Evolutionary conservation across 208 protist genomes (phyloP), one percentile per base, ranked within the genome.

Genomic region (Leptomonas pyrrhocoris): DNA sequence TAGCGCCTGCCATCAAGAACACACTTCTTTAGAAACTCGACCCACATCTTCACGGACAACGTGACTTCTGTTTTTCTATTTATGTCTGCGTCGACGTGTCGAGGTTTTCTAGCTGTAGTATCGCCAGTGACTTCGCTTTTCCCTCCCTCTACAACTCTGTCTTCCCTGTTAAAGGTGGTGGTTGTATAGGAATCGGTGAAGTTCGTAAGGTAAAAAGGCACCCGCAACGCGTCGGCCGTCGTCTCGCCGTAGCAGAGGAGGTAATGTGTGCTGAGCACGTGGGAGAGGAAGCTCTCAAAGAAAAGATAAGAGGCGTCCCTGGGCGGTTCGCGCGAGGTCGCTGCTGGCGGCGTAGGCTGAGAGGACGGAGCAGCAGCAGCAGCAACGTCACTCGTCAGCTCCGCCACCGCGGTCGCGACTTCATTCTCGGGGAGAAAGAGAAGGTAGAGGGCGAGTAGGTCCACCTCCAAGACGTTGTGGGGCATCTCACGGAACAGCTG

Each of bases 211-310:
- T 81, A 81, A 25, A 19, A 15, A 15, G 75, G 75, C 43, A 77
- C 59, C 27, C 50, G 49, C 8, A n/a, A 19, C 50, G 49, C 42
- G 12, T 64, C 69, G 1, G 46, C 49, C 0, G 71, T 69, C 1
- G 71, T 69, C 40, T 68, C 58, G 25, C 75, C 75, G 19, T 69
- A 65, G 59, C 51, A 77, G 30, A 76, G 66, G 8, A 76, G 51
- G n/a, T 70, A 51, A 30, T 68, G 62, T 0, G 71, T 59, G 27
- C 40, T 64, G 34, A 68, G 62, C 27, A 69, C 16, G 30, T 76
- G 71, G 27, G 54, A 12, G 8, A 76, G 62, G 25, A 50, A 69
- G 60, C 68, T 74, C 4, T 30, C 27, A 23, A 49, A 31, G 54
- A 38, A 21, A 6, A 13, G 6, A 0, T 5, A 0, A 2, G 2